Conservation (phyloP, 495 filamentous ascomycete species). For the Penicillium subrubescens region DNA sequence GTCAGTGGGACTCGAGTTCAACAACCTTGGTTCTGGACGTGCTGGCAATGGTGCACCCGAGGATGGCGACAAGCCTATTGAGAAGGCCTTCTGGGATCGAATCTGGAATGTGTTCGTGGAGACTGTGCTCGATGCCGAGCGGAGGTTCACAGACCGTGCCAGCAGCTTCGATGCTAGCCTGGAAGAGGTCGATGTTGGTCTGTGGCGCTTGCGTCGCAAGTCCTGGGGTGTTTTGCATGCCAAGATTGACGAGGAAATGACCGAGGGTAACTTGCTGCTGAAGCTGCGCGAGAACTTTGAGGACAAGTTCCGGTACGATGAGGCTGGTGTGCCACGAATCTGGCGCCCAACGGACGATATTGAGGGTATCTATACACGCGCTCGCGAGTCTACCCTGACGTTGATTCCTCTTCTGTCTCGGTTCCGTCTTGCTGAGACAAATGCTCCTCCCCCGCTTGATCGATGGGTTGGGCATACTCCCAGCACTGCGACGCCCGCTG, state of each 20-base stretch:
- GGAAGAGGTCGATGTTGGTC: constrained; percentile 88
- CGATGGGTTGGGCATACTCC: constrained; percentile 82
- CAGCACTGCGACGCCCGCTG: constrained; percentile 70
- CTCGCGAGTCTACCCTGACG: constrained; percentile 85
- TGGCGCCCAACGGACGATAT: constrained; percentile 98
- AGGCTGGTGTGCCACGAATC: constrained; percentile 89
- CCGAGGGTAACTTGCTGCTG: constrained; percentile 92
- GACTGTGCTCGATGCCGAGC: constrained; percentile 84
- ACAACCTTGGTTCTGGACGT: constrained; percentile 84
- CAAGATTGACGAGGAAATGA: constrained; percentile 96
- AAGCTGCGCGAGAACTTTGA: constrained; percentile 98
- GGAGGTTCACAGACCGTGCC: constrained; percentile 81
- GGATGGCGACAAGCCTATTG: constrained; percentile 68
- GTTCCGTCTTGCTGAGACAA: constrained; percentile 73
- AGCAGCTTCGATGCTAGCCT: constrained; percentile 89
- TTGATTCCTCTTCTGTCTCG: constrained; percentile 85
- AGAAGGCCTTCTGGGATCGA: constrained; percentile 93
- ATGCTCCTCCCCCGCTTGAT: constrained; percentile 74
- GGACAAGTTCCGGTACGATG: constrained; percentile 98
- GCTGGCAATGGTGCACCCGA: constrained; percentile 80
- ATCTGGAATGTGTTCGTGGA: constrained; percentile 86
- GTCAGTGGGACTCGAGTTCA: constrained; percentile 90
- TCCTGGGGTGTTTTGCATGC: constrained; percentile 88
- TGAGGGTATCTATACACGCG: constrained; percentile 87
- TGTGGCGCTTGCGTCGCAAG: constrained; percentile 90